Base-by-base conservation (phyloP, 2,329 filamentous ascomycete species). In the Colletotrichum sp. region DNA sequence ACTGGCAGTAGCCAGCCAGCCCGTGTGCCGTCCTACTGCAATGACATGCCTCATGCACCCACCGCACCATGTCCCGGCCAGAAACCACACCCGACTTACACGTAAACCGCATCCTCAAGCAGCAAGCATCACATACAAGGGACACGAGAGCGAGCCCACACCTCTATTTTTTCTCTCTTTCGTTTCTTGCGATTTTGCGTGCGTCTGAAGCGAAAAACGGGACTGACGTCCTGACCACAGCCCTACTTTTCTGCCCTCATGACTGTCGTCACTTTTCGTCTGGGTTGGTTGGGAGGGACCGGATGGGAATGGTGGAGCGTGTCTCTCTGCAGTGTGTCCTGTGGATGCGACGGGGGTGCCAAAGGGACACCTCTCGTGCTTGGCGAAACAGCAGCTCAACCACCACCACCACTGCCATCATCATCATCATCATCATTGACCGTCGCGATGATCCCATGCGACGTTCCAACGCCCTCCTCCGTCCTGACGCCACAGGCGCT, bases 161-260 rank as follows among this genome's bases (percentile, higher is more conserved):
- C 30, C 57, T 10, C 16, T 8, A 30, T 52, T 44, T 39, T 64
- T 44, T 24, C 10, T 21, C 8, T 0, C 10, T 39, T 39, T 44
- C 21, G 13, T 21, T 39, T 26, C 32, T 21, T 62, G 7, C 34
- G 28, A 44, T 12, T 62, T 62, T 70, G 55, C 24, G 55, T 70
- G 55, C 57, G 55, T 70, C 30, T 21, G 28, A 62, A 59, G 68
- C 57, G 68, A 63, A 49, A 16, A 62, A 30, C 16, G 28, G 59
- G 59, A 32, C 26, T 7, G 55, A 32, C 24, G 16, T 68, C 21
- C 57, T 34, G 57, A 9, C 68, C 68, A 70, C 68, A 70, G 68
- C 68, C 68, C 68, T 70, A 70, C 68, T 70, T 70, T 70, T 44
- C 30, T 70, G 68, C 68, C 68, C 68, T 70, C 68, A 63, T 63